Evolutionary conservation across 1,284 basidiomycete genomes (phyloP).

Genomic region (Taiwanofungus camphoratus): DNA sequence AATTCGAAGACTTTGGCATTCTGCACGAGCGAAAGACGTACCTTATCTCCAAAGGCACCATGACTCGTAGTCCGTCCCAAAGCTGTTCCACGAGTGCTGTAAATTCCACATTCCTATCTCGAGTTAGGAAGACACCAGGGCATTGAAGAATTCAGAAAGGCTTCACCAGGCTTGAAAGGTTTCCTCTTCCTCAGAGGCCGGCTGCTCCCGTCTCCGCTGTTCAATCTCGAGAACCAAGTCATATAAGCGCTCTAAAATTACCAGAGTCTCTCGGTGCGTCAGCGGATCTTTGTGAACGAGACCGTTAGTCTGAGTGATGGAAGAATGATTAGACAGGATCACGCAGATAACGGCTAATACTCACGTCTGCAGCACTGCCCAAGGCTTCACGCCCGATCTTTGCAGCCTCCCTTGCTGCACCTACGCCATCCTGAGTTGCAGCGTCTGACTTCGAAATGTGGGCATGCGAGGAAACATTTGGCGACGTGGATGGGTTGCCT

Average conservation of each 20-base stretch:
- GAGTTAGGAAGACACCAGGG: neutral
- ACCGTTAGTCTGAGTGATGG: conserved; percentile 39
- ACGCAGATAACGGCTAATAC: conserved; percentile 15
- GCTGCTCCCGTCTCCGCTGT: conserved; percentile 79
- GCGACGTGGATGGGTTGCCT: conserved; percentile 39
- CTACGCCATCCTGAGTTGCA: conserved; percentile 36
- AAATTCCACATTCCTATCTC: conserved; percentile 53
- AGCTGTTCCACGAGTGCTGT: conserved; percentile 62
- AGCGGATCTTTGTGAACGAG: conserved; percentile 66
- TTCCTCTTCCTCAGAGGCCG: conserved; percentile 55
- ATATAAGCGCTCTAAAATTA: conserved; percentile 83
- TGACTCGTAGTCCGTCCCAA: conserved; percentile 81
- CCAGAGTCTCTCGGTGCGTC: conserved; percentile 72
- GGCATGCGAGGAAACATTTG: conserved; percentile 48
- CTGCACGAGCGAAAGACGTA: conserved; percentile 22
- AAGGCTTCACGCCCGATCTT: conserved; percentile 66
- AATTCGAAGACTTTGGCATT: too few relatives aligned
- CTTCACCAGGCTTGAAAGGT: conserved; percentile 51
- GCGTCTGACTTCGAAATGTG: conserved; percentile 55
- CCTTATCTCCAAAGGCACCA: conserved; percentile 91
- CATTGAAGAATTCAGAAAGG: too few relatives aligned
- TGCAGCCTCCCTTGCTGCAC: conserved; percentile 64
- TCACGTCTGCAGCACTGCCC: conserved; percentile 47
- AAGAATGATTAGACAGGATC: neutral
- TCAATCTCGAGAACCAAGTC: conserved; percentile 84